Evolutionary conservation across 495 filamentous ascomycete genomes (phyloP).

Genomic region (Margaritispora aquatica): DNA sequence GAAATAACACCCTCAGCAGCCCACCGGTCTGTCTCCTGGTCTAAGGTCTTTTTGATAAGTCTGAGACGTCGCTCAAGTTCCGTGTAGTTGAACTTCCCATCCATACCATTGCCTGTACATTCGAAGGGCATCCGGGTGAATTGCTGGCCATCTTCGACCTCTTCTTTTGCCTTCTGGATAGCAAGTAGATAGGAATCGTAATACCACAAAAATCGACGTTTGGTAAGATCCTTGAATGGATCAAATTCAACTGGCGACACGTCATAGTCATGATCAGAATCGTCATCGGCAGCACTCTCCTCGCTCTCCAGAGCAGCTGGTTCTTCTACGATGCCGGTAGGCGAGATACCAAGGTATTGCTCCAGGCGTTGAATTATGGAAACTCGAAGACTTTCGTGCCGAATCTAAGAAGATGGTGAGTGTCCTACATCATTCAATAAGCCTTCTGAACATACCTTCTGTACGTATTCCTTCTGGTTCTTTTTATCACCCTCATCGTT

Average conservation of each 20-base stretch:
- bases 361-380: constrained; percentile 84
- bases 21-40: constrained; percentile 70
- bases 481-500: constrained; percentile 62
- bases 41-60: constrained; percentile 57
- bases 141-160: constrained; percentile 48
- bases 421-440: neutral
- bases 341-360: constrained; percentile 60
- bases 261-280: constrained; percentile 44
- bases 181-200: constrained; percentile 75
- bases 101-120: constrained; percentile 70
- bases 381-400: constrained; percentile 83
- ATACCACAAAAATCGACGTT: constrained; percentile 94
- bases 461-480: constrained; percentile 72
- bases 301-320: constrained; percentile 29
- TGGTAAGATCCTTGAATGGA: constrained; percentile 85
- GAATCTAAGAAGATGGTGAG: constrained; percentile 48
- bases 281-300: constrained; percentile 46
- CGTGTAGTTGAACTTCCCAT: constrained; percentile 78
- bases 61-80: constrained; percentile 63
- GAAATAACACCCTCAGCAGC: constrained; percentile 56
- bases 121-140: constrained; percentile 89
- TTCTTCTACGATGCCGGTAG: constrained; percentile 39
- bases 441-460: constrained; percentile 54
- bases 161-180: constrained; percentile 56
- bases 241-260: constrained; percentile 53